Evolutionary conservation across 2,329 filamentous ascomycete species (phyloP).

Genomic region (Neofusicoccum kwambonambiense): DNA sequence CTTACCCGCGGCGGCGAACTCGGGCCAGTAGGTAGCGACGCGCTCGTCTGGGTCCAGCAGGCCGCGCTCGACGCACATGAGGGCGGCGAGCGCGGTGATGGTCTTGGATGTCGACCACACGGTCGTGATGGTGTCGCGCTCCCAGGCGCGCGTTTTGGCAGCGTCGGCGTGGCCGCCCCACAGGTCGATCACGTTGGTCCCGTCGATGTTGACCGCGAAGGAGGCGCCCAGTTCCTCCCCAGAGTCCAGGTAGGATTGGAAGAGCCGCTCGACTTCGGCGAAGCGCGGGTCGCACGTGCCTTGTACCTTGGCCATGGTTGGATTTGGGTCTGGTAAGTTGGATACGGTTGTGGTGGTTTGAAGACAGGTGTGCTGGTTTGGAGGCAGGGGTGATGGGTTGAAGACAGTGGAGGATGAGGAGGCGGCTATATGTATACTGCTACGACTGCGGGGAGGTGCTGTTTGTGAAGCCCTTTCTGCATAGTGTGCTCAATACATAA

Average conservation of each 20-base stretch:
- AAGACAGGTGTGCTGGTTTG: too few species aligned
- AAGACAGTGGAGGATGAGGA: too few species aligned
- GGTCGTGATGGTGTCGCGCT: conserved; percentile 25
- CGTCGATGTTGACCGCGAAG: conserved; percentile 42
- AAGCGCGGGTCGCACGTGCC: conserved; percentile 42
- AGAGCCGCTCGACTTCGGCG: conserved; percentile 31
- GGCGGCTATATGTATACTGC: too few species aligned
- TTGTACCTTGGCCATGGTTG: too few species aligned
- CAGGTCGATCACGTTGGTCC: conserved; percentile 45
- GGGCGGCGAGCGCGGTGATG: conserved; percentile 27
- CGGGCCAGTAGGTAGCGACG: conserved; percentile 34
- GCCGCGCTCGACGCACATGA: conserved; percentile 28
- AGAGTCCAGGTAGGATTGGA: conserved; percentile 37
- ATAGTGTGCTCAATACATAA: too few species aligned
- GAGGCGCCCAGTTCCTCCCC: conserved; percentile 48
- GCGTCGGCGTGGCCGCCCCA: conserved; percentile 44
- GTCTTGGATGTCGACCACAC: conserved; percentile 30
- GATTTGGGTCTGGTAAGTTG: background rate
- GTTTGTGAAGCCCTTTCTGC: too few species aligned
- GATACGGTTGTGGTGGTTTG: too few species aligned
- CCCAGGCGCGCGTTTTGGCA: conserved; percentile 36
- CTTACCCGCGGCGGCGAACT: conserved; percentile 34
- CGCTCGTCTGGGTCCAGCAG: conserved; percentile 26
- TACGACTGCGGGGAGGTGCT: too few species aligned
- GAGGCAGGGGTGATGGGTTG: too few species aligned